Evolutionary conservation across 2,329 filamentous ascomycete species (phyloP).

Genomic region (Aspergillus sp.): DNA sequence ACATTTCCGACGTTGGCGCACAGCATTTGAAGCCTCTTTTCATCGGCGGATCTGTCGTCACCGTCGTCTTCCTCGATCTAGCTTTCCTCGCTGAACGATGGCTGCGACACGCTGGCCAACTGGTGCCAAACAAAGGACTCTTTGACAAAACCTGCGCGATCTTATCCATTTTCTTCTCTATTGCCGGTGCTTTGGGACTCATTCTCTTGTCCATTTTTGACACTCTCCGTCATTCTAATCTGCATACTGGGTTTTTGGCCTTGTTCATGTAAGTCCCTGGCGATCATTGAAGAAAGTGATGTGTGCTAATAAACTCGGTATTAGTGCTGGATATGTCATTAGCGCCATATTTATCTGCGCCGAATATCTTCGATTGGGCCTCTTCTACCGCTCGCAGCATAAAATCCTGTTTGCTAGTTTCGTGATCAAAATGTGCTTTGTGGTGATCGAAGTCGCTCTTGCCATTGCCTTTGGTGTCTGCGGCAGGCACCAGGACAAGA

Average conservation of each 20-base stretch:
- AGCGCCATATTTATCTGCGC: slow-evolving; percentile 84
- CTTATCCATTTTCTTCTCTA: slow-evolving; percentile 53
- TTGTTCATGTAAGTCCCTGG: slow-evolving; percentile 62
- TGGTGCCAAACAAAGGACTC: slow-evolving; percentile 63
- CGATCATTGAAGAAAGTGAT: background rate
- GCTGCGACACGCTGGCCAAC: slow-evolving; percentile 74
- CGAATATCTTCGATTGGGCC: slow-evolving; percentile 82
- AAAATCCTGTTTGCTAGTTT: slow-evolving; percentile 72
- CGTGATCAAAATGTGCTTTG: slow-evolving; percentile 81
- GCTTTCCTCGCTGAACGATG: slow-evolving; percentile 78
- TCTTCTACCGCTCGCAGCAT: slow-evolving; percentile 67
- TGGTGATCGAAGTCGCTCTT: slow-evolving; percentile 72
- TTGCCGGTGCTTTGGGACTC: slow-evolving; percentile 72
- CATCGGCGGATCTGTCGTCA: slow-evolving; percentile 56
- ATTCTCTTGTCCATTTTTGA: slow-evolving; percentile 85
- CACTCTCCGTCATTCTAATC: slow-evolving; percentile 59
- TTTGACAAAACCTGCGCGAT: slow-evolving; percentile 36
- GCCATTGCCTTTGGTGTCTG: slow-evolving; percentile 60
- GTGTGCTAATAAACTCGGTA: background rate
- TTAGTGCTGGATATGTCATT: slow-evolving; percentile 67
- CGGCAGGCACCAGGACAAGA: slow-evolving; percentile 42
- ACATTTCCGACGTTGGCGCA: slow-evolving; percentile 54
- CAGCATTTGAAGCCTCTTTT: slow-evolving; percentile 57
- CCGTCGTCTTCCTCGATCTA: slow-evolving; percentile 74
- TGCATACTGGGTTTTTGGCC: slow-evolving; percentile 73